Conservation (phyloP, 331 rosid genomes). For the Pyracantha coccinea region DNA sequence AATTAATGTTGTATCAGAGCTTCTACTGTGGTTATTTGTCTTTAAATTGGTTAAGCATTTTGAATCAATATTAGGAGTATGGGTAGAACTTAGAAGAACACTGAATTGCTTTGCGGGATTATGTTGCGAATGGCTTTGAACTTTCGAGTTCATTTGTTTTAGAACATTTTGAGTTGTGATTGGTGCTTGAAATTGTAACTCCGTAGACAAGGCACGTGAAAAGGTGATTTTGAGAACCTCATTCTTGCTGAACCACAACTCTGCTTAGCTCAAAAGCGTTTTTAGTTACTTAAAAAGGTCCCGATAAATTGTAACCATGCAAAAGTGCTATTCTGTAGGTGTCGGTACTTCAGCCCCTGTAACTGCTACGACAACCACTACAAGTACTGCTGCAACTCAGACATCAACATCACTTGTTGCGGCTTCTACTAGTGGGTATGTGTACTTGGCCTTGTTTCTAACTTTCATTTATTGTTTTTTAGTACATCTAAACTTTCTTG, state of each 20-base stretch:
- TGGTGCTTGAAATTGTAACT: background rate
- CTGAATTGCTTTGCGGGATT: background rate
- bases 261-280: background rate
- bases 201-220: background rate
- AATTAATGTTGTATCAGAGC: background rate
- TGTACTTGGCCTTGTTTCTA: slow-evolving; percentile 4
- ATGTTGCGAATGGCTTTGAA: background rate
- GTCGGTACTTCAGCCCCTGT: slow-evolving; percentile 35
- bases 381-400: slow-evolving; percentile 51
- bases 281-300: background rate
- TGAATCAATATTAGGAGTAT: background rate
- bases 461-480: background rate
- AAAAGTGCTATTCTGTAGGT: slow-evolving; percentile 35
- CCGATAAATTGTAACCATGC: background rate
- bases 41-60: background rate
- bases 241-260: background rate
- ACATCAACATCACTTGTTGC: slow-evolving; percentile 48
- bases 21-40: background rate
- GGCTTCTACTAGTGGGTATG: slow-evolving; percentile 79
- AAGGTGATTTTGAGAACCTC: background rate
- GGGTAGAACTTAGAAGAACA: background rate
- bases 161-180: background rate
- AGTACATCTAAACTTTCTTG: background rate
- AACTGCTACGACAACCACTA: slow-evolving; percentile 38
- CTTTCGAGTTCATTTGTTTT: background rate